Percentiles rank a stretch among this genome's conserved stretches.
Evolutionary conservation across 768 basidiomycete species (phyloP).

Genomic region (Boletus patriciae): DNA sequence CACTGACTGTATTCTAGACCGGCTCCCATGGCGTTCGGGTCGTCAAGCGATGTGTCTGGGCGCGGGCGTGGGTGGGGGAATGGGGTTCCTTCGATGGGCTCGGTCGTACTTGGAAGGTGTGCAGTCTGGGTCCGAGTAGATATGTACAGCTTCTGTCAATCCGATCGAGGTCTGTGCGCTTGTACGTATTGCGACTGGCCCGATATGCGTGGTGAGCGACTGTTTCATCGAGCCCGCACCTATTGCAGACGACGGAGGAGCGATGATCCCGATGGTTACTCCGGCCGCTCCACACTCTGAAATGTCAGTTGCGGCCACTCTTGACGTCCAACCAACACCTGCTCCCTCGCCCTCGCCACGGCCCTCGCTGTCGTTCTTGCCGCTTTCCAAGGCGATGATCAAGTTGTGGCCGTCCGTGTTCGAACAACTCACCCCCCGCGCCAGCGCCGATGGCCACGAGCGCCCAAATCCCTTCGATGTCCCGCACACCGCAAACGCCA

Average conservation of each 20-base stretch:
- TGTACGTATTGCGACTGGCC: constrained; percentile 3
- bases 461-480: constrained; percentile 65
- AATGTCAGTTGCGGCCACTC: constrained; percentile 6
- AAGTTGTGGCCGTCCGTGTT: constrained; percentile 61
- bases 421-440: constrained; percentile 64
- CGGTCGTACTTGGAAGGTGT: constrained; percentile 30
- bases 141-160: neutral
- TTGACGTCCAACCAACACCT: constrained; percentile 11
- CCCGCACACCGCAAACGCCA: constrained; percentile 32
- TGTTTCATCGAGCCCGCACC: constrained; percentile 1
- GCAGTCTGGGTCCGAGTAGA: constrained; percentile 11
- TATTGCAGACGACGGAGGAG: constrained; percentile 12
- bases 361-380: constrained; percentile 23
- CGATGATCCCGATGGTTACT: constrained; percentile 4
- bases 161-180: constrained; percentile 10
- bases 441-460: constrained; percentile 42
- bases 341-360: constrained; percentile 15
- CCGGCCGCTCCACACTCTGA: constrained; percentile 15
- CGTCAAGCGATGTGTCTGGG: constrained; percentile 54
- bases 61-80: constrained; percentile 51
- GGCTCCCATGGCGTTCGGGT: constrained; percentile 52
- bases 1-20: constrained; percentile 43
- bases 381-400: constrained; percentile 50
- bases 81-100: constrained; percentile 49
- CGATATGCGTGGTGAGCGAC: neutral